Conservation (phyloP, 176 grass and related monocot genomes). For the Musa itinerans region DNA sequence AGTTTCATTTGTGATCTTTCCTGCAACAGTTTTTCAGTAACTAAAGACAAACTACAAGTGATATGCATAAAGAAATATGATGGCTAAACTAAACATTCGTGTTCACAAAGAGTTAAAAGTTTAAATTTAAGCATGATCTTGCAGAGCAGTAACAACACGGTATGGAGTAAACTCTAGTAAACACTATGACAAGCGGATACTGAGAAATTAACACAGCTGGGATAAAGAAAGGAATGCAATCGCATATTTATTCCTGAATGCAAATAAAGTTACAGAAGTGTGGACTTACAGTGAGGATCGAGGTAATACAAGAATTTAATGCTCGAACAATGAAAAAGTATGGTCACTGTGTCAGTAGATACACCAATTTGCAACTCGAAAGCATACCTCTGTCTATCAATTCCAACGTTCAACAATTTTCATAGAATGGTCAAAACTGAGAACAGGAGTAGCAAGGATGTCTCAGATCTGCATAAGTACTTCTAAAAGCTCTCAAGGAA, state of each 20-base stretch:
- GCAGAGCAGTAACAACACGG: too few species aligned
- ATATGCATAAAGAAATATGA: too few species aligned
- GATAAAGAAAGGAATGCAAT: not conserved
- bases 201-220: not conserved
- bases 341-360: not conserved
- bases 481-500: not conserved
- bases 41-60: too few species aligned
- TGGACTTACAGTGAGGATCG: not conserved
- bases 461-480: not conserved
- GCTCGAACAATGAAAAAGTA: not conserved
- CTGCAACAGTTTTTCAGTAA: too few species aligned
- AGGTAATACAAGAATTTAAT: not conserved
- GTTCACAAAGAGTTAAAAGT: too few species aligned
- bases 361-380: not conserved
- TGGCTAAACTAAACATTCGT: too few species aligned
- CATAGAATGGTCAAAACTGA: not conserved
- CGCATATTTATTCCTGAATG: not conserved
- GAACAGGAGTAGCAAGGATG: not conserved
- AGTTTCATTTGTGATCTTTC: too few species aligned
- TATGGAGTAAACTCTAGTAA: too few species aligned
- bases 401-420: not conserved
- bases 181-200: too few species aligned
- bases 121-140: too few species aligned
- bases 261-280: not conserved
- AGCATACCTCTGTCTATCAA: not conserved